These are phyloP conservation scores for Barbarea vulgaris DNA, from an alignment of 345 rosid species.

Conservation along the genomic window DNA sequence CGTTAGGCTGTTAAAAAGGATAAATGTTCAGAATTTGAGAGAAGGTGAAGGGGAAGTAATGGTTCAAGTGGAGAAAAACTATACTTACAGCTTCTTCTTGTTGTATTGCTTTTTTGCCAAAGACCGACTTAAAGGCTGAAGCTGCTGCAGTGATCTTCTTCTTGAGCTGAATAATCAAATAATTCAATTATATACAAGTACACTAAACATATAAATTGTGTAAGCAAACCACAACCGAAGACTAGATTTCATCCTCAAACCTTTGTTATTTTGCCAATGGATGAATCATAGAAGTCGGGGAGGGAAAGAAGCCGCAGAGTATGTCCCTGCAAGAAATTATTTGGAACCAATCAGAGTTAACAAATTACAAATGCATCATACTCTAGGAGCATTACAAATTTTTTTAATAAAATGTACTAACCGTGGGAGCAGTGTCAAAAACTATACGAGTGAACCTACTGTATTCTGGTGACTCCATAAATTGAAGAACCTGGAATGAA, in stretches of 20 bases:
- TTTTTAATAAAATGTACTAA: constrained; percentile 45
- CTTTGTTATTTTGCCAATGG: constrained; percentile 78
- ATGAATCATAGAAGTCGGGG: constrained; percentile 81
- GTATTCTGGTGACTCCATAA: constrained; percentile 68
- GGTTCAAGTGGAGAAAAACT: constrained; percentile 10
- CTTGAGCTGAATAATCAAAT: constrained; percentile 52
- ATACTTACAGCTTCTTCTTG: constrained; percentile 58
- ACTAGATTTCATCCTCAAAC: constrained; percentile 42
- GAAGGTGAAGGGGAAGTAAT: not conserved
- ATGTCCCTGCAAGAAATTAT: constrained; percentile 59
- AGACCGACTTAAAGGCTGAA: constrained; percentile 62
- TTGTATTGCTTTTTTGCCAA: constrained; percentile 60
- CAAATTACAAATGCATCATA: constrained; percentile 4
- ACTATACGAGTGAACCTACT: constrained; percentile 66
- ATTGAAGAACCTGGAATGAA: constrained; percentile 64
- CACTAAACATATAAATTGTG: constrained; percentile 12
- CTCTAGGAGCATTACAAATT: not conserved
- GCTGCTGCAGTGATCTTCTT: constrained; percentile 75
- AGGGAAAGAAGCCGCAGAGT: constrained; percentile 80
- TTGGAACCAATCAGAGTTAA: not conserved
- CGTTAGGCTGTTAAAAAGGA: constrained; percentile 48
- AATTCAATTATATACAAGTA: constrained; percentile 5
- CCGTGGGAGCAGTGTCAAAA: constrained; percentile 85
- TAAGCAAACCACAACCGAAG: not conserved
- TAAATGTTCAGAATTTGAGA: constrained; percentile 21